Evolutionary conservation across 2,329 filamentous ascomycete species (phyloP).

Genomic region (Cladosporium sp.): DNA sequence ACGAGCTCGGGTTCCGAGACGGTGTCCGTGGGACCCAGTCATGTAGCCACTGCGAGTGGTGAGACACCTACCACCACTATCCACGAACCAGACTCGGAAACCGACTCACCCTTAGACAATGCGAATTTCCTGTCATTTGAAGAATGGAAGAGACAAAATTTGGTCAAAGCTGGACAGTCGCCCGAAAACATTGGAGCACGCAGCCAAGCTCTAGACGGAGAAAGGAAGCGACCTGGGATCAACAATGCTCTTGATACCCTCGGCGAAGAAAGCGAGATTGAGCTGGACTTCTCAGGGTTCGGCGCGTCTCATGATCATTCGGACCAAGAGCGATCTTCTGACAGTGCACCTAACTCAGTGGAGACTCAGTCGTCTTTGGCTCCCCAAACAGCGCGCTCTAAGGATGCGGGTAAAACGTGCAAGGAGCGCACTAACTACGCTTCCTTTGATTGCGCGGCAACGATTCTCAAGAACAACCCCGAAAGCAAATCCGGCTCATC

Average conservation of each 20-base stretch:
- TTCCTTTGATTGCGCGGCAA: conserved; percentile 94
- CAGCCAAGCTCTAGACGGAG: conserved; percentile 37
- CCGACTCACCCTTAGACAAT: conserved; percentile 65
- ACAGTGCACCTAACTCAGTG: not conserved
- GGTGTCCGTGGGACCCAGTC: not conserved
- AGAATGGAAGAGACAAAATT: conserved; percentile 94
- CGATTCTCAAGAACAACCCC: conserved; percentile 81
- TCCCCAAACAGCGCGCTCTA: conserved; percentile 53
- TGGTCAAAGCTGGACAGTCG: conserved; percentile 78
- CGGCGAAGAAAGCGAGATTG: conserved; percentile 85
- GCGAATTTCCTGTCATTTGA: conserved; percentile 93
- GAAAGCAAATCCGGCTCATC: conserved; percentile 84
- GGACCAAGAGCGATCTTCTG: not conserved
- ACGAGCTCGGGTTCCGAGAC: not conserved
- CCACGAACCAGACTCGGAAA: conserved; percentile 49
- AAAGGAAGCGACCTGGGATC: conserved; percentile 49
- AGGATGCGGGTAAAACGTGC: conserved; percentile 94
- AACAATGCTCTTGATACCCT: conserved; percentile 71
- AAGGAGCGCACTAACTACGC: conserved; percentile 98
- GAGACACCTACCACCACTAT: conserved; percentile 20
- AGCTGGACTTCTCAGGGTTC: conserved; percentile 65
- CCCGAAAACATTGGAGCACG: conserved; percentile 60
- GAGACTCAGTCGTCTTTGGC: conserved; percentile 34
- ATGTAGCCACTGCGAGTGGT: not conserved
- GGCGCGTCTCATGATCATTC: conserved; percentile 28